phyloP scores from a whole-genome alignment of 2,329 filamentous ascomycete species.

The Fragosphaeria purpurea region DNA sequence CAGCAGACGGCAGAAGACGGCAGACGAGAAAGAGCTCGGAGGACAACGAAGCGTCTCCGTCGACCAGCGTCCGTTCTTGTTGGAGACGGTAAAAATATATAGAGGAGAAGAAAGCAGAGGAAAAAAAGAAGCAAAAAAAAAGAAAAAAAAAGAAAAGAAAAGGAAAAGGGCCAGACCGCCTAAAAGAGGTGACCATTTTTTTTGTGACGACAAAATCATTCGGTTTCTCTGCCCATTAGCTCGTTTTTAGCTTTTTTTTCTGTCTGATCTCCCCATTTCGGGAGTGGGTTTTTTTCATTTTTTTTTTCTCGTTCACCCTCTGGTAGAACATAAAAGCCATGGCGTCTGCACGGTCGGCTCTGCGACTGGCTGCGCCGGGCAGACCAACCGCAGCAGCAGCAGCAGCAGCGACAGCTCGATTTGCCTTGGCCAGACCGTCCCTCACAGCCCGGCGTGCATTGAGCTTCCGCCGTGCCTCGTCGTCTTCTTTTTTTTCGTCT shows the following conservation, averaged over 20 bases:
- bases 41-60: background rate
- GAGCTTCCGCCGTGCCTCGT: background rate
- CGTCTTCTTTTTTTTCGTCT: background rate
- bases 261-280: background rate
- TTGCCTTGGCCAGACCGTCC: background rate
- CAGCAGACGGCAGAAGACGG: slow-evolving; percentile 1
- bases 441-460: background rate
- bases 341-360: slow-evolving; percentile 4
- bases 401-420: background rate
- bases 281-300: background rate
- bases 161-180: background rate
- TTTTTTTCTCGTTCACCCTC: background rate
- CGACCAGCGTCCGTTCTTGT: no score
- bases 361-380: slow-evolving; percentile 16
- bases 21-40: no score
- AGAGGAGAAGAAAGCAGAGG: no score
- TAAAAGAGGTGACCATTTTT: slow-evolving; percentile 6
- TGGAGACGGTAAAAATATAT: no score
- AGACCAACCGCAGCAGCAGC: slow-evolving; percentile 5
- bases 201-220: slow-evolving; percentile 12
- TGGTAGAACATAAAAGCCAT: slow-evolving; percentile 2
- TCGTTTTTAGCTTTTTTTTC: background rate
- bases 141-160: background rate
- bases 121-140: no score
- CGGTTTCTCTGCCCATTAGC: slow-evolving; percentile 13